Percentiles rank a stretch among this genome's conserved stretches.
These are phyloP conservation scores for Boeremia exigua DNA, from an alignment of 2,329 filamentous ascomycete species.

Conservation along the genomic window DNA sequence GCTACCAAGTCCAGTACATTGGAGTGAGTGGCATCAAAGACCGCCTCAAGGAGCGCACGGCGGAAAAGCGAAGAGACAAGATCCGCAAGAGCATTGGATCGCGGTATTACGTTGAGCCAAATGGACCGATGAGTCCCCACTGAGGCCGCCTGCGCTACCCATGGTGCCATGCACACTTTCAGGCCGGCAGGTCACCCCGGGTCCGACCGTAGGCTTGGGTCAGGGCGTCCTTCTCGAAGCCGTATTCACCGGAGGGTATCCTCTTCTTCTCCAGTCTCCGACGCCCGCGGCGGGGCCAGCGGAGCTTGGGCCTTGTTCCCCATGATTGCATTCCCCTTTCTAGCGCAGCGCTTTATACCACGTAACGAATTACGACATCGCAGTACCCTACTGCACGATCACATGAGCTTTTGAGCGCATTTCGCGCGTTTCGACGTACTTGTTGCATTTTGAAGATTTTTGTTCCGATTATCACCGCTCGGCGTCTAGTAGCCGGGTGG, in stretches of 20 bases:
- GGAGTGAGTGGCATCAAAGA: constrained; percentile 58
- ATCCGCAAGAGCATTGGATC: constrained; percentile 62
- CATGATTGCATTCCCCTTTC: constrained; percentile 5
- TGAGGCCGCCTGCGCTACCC: constrained; percentile 4
- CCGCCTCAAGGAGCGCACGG: constrained; percentile 54
- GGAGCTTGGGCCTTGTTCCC: constrained; percentile 6
- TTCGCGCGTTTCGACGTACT: neutral
- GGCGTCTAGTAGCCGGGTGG: neutral
- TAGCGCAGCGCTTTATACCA: constrained; percentile 16
- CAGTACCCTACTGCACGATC: constrained; percentile 2
- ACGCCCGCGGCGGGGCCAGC: neutral
- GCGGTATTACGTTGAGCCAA: constrained; percentile 46
- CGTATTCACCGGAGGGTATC: constrained; percentile 1
- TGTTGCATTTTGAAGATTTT: neutral
- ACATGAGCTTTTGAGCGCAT: neutral
- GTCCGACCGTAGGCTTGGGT: constrained; percentile 7
- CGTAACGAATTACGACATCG: constrained; percentile 11
- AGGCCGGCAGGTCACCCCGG: neutral
- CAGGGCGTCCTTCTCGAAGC: constrained; percentile 10
- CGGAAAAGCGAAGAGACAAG: constrained; percentile 60
- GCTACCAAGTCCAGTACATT: constrained; percentile 59
- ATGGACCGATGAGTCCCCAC: constrained; percentile 8
- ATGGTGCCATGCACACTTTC: constrained; percentile 4
- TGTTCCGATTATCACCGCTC: constrained; percentile 3
- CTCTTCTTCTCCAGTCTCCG: neutral